Percentiles rank a stretch among this genome's conserved stretches.
Evolutionary conservation across 1,139 yeast genomes (phyloP).

Genomic region (Yamadazyma dushanensis): DNA sequence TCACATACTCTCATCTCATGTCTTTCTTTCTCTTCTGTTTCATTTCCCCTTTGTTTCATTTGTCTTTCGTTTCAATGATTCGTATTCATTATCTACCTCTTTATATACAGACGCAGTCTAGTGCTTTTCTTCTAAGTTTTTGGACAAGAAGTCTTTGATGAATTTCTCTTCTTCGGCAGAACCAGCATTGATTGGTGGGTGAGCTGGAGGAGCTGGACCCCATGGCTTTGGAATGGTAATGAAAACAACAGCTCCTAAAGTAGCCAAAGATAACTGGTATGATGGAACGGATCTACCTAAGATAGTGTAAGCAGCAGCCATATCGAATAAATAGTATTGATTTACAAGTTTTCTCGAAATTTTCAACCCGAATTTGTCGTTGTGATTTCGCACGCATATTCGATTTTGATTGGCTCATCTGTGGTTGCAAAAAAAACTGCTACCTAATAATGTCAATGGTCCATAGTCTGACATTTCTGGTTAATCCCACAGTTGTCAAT

Average conservation of each 20-base stretch:
- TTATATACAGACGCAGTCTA: too few relatives aligned
- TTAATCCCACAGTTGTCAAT: constrained; percentile 1
- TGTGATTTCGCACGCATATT: constrained; percentile 4
- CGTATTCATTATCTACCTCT: constrained; percentile 2
- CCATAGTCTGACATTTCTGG: constrained; percentile 8
- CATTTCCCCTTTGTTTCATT: too few relatives aligned
- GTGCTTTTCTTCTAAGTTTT: constrained; percentile 38
- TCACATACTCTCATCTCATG: constrained; percentile 21
- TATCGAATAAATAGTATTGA: constrained; percentile 17
- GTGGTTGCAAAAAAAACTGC: constrained; percentile 17
- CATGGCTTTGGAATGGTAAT: constrained; percentile 72
- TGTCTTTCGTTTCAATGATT: too few relatives aligned
- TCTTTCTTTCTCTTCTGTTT: background rate
- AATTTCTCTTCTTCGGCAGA: constrained; percentile 90
- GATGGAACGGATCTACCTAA: constrained; percentile 75
- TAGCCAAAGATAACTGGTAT: constrained; percentile 72
- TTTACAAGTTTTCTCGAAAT: background rate
- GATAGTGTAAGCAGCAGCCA: constrained; percentile 82
- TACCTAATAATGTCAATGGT: background rate
- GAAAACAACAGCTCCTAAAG: constrained; percentile 61
- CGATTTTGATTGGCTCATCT: constrained; percentile 12
- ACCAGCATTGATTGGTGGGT: constrained; percentile 72
- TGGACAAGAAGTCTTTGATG: constrained; percentile 45
- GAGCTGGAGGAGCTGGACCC: constrained; percentile 55
- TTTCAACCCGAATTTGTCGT: constrained; percentile 1